Evolutionary conservation across 169 alveolate species (phyloP), one percentile per base, ranked within the genome.

Genomic region (Eimeria praecox): DNA sequence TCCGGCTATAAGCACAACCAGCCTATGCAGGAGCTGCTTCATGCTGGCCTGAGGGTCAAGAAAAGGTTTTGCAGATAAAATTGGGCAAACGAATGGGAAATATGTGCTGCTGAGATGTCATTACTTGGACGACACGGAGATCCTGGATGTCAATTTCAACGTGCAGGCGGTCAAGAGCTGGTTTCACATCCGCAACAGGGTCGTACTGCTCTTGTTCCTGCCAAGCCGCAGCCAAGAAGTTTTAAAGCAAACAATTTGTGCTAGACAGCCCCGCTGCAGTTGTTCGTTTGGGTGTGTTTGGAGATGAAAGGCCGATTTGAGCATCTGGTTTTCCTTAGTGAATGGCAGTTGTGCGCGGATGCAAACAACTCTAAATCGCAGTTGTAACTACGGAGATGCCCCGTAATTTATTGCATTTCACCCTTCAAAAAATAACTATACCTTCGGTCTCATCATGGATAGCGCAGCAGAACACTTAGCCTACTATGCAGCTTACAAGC

Each of bases 81-180:
- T 0, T 49, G 33, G 20, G 66, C n/a, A 44, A 46, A 27, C 10
- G 0, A 4, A 38, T 73, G 33, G 20, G 83, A 52, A 20, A 52
- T n/a, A 38, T 18, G 3, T 35, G 83, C 16, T 35, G 83, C 83
- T 73, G 52, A 18, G 49, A 1, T 14, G 3, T 27, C 88, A 62
- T 38, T 40, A 59, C 94, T 77, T 87, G 94, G 69, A 87, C 94
- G 49, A 87, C 94, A 33, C 94, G 94, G 46, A 87, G 82, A 33
- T 87, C 94, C 44, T 87, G 94, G 38, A 87, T 64, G 82, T 87
- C 94, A 16, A 87, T 87, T 62, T 87, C 94, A 40, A 87, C 94
- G 46, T 87, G 94, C 24, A 87, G 94, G 24, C 94, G 94, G 40
- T 87, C 94, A 59, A 87, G 94, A 5, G 94, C 94, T 8, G 94